Base-by-base conservation (phyloP, 1,284 basidiomycete species). In the Cutaneotrichosporon dermatis region DNA sequence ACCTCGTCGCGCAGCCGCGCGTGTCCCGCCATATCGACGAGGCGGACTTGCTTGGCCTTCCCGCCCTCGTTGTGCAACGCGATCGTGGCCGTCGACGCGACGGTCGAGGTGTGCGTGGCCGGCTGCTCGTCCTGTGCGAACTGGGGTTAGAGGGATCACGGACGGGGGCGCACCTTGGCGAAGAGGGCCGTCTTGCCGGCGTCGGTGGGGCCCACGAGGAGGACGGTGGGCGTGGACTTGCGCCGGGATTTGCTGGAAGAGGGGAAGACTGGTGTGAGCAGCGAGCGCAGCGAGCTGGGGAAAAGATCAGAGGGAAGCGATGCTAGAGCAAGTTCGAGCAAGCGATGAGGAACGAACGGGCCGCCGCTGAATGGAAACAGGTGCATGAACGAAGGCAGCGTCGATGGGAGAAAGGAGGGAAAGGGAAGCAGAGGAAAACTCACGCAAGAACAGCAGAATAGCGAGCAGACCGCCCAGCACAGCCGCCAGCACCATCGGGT, bases 11-110 rank as follows among this genome's bases (percentile, higher is more conserved):
- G 66, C 36, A 79, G 61, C 51, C 77, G 67, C 9, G 76, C 73
- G 60, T 79, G 77, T 13, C 77, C 77, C 5, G 77, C 74, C 2
- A 79, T 51, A 52, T 79, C 77, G 11, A 76, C 64, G 16, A 79
- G 58, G 6, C 61, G 59, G 52, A 76, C 57, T 8, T 55, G 57
- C 58, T 71, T 72, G 8, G 52, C 46, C 8, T 39, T 36, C 1
- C 51, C 64, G 7, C 58, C 65, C 25, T 58, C 54, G 1, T 66
- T 62, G 3, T 62, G 40, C n/a, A 76, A 53, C 12, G 61, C 50
- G 51, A 77, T 62, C 2, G 68, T 68, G 1, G 73, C 66, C 4
- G 60, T 58, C 37, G 69, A 72, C 13, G 72, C 57, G 0, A 64
- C 58, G 13, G 75, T 62, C 11, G 76, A 76, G 1, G 76, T 76